phyloP scores from a whole-genome alignment of 805 yeast species.

The Cyberlindnera maritima region DNA sequence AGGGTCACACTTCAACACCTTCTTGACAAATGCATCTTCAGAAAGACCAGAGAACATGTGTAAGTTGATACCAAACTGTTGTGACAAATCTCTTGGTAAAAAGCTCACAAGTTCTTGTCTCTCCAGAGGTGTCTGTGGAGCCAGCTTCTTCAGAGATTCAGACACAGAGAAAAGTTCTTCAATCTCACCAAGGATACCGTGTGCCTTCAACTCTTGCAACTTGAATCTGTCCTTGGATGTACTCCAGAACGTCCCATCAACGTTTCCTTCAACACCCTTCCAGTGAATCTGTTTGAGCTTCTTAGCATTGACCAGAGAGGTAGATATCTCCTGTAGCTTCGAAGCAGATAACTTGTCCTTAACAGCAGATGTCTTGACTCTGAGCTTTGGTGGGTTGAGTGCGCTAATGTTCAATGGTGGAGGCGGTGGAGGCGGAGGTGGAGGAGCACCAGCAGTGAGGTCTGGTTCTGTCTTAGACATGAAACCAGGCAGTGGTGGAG shows the following conservation, averaged over 20 bases:
- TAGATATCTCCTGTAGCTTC: slow-evolving; percentile 9
- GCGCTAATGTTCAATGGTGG: slow-evolving; percentile 26
- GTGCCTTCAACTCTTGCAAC: slow-evolving; percentile 62
- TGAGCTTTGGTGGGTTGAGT: slow-evolving; percentile 21
- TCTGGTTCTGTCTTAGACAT: slow-evolving; percentile 6
- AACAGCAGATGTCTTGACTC: neutral
- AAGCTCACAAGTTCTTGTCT: slow-evolving; percentile 48
- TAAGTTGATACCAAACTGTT: slow-evolving; percentile 91
- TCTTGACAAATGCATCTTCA: slow-evolving; percentile 65
- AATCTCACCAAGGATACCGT: slow-evolving; percentile 80
- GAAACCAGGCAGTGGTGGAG: slow-evolving; percentile 9
- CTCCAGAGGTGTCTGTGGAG: slow-evolving; percentile 6
- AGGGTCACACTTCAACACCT: slow-evolving; percentile 71
- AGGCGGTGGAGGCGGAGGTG: slow-evolving; percentile 12
- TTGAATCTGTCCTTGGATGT: slow-evolving; percentile 51
- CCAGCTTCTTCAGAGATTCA: slow-evolving; percentile 44
- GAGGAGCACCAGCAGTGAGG: neutral
- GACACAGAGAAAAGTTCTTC: slow-evolving; percentile 88
- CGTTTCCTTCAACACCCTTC: slow-evolving; percentile 65
- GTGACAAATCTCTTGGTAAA: slow-evolving; percentile 82
- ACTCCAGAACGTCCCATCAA: slow-evolving; percentile 86
- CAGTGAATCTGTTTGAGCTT: slow-evolving; percentile 94
- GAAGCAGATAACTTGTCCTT: slow-evolving; percentile 1
- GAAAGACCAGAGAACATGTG: slow-evolving; percentile 66
- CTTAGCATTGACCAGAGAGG: slow-evolving; percentile 31